phyloP scores from a whole-genome alignment of 2,329 filamentous ascomycete genomes.

The Fusarium musae region DNA sequence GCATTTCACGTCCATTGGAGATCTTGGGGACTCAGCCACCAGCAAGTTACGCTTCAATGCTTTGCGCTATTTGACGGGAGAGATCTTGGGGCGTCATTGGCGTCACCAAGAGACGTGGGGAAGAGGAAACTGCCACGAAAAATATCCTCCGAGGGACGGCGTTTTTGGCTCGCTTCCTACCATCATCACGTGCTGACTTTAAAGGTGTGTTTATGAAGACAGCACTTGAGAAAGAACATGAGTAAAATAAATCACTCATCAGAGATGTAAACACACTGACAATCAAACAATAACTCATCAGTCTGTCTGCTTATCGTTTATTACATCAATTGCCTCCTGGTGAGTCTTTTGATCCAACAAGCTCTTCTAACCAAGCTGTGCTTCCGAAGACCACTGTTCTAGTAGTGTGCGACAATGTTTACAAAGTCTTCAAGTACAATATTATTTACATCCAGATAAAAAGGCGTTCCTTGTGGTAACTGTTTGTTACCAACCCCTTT shows the following conservation, averaged over 20 bases:
- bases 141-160: too few relatives aligned
- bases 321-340: too few relatives aligned
- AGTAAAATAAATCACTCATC: neutral
- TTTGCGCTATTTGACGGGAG: neutral
- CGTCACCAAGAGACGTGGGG: neutral
- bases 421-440: neutral
- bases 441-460: too few relatives aligned
- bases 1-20: neutral
- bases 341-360: neutral
- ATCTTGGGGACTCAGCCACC: neutral
- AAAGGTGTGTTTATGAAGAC: too few relatives aligned
- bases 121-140: neutral
- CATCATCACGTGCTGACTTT: too few relatives aligned
- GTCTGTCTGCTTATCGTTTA: neutral
- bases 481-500: neutral
- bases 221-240: too few relatives aligned
- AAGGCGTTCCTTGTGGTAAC: fast-evolving
- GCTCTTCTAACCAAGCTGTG: neutral
- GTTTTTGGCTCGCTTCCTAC: too few relatives aligned
- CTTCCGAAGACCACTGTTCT: neutral
- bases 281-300: too few relatives aligned
- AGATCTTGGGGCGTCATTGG: neutral
- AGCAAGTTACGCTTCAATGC: neutral
- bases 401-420: too few relatives aligned
- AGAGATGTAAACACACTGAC: too few relatives aligned